Conservation (phyloP, 2,329 filamentous ascomycete species). For the Penicillium sp. region DNA sequence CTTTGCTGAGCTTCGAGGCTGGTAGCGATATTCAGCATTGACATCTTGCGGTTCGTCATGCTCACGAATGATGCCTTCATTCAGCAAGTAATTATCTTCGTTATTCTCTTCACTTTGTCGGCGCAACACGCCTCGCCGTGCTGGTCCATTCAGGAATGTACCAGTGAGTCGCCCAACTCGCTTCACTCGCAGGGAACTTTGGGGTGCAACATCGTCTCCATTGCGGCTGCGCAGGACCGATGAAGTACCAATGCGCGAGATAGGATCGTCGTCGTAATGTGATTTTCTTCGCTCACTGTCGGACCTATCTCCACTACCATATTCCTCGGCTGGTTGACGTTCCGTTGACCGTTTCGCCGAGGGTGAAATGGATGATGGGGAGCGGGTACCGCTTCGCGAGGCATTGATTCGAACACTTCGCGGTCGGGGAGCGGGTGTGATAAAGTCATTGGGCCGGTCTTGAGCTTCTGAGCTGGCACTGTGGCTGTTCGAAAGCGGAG, state of each 20-base stretch:
- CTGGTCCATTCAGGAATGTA: conserved; percentile 79
- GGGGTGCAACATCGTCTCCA: conserved; percentile 69
- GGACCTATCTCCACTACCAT: conserved; percentile 43
- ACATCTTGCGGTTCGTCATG: conserved; percentile 40
- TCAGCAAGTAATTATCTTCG: conserved; percentile 40
- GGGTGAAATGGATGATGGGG: conserved; percentile 47
- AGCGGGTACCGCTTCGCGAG: conserved; percentile 50
- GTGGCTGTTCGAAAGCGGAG: conserved; percentile 46
- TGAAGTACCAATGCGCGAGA: conserved; percentile 40
- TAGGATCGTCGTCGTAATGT: conserved; percentile 44
- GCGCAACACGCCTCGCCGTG: conserved; percentile 70
- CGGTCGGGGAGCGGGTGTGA: conserved; percentile 54
- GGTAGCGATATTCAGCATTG: conserved; percentile 33
- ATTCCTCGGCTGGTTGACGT: conserved; percentile 38
- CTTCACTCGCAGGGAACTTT: conserved; percentile 79
- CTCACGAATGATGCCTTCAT: conserved; percentile 36
- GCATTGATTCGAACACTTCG: conserved; percentile 51
- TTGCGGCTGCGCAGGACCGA: conserved; percentile 51
- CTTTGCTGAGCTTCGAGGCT: conserved; percentile 32
- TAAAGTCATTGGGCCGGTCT: conserved; percentile 45
- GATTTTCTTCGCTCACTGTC: conserved; percentile 43
- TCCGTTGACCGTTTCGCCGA: conserved; percentile 42
- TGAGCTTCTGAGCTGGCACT: conserved; percentile 37
- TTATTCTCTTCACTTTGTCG: conserved; percentile 70
- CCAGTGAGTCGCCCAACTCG: conserved; percentile 76